These are phyloP conservation scores for Suhomyces faveliae DNA, from an alignment of 805 yeast species.

Conservation along the genomic window DNA sequence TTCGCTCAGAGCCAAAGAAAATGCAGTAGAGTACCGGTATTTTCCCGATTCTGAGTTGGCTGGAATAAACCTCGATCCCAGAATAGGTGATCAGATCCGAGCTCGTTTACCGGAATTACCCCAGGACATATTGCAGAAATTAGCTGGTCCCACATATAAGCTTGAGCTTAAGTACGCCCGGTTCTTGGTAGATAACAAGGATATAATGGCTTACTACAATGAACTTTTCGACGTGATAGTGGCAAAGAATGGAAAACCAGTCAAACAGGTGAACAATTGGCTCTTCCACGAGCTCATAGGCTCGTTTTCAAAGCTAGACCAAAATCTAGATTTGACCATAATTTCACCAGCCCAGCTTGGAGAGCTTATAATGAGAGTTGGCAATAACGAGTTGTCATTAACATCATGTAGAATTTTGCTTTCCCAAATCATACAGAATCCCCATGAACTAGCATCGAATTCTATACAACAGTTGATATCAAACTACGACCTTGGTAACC, in stretches of 20 bases:
- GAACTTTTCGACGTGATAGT: constrained; percentile 32
- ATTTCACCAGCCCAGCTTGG: constrained; percentile 46
- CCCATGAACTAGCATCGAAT: constrained; percentile 28
- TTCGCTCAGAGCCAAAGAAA: constrained; percentile 73
- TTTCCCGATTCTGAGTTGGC: constrained; percentile 94
- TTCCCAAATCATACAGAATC: constrained; percentile 55
- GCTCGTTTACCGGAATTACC: constrained; percentile 57
- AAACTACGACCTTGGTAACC: constrained; percentile 48
- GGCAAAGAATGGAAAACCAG: constrained; percentile 17
- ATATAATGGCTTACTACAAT: constrained; percentile 52
- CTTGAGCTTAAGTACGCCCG: constrained; percentile 74
- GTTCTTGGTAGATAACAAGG: constrained; percentile 54
- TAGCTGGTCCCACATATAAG: constrained; percentile 50
- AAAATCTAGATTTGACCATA: constrained; percentile 25
- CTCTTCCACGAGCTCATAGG: constrained; percentile 80
- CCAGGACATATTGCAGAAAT: constrained; percentile 49
- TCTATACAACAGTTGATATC: constrained; percentile 48
- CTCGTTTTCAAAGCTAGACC: constrained; percentile 51
- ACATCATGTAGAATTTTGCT: constrained; percentile 68
- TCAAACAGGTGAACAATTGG: constrained; percentile 67
- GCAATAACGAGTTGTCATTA: constrained; percentile 50
- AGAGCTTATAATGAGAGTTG: constrained; percentile 53
- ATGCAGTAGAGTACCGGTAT: constrained; percentile 82
- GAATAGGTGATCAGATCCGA: constrained; percentile 42
- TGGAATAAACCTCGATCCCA: constrained; percentile 43